phyloP scores from a whole-genome alignment of 768 basidiomycete genomes.

The Amanita pseudoporphyria region DNA sequence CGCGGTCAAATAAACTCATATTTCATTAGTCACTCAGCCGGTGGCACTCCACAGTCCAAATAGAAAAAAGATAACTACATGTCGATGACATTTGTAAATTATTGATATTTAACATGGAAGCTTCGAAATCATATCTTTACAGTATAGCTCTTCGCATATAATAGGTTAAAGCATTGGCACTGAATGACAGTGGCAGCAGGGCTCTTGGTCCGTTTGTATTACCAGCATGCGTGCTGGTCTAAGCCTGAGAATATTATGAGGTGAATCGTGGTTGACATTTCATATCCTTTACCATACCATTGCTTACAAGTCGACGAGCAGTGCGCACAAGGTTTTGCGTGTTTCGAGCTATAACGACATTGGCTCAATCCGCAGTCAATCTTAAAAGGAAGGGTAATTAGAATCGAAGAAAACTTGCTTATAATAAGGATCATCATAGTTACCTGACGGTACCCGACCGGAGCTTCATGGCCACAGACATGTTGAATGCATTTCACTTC shows the following conservation, averaged over 20 bases:
- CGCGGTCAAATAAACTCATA: background rate
- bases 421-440: background rate
- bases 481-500: conserved; percentile 26
- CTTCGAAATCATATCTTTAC: background rate
- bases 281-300: conserved; percentile 19
- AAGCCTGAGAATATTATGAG: conserved; percentile 13
- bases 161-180: background rate
- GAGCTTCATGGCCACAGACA: conserved; percentile 27
- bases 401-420: conserved; percentile 1
- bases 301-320: conserved; percentile 32
- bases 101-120: background rate
- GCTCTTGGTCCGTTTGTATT: conserved; percentile 9
- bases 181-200: conserved; percentile 12
- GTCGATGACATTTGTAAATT: conserved; percentile 1
- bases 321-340: conserved; percentile 22
- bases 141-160: background rate
- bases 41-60: background rate
- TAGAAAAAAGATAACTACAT: background rate
- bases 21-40: background rate
- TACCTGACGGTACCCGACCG: conserved; percentile 18
- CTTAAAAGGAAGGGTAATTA: conserved; percentile 15
- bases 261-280: background rate
- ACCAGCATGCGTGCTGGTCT: conserved; percentile 18
- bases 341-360: conserved; percentile 35
- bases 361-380: conserved; percentile 29